Percentiles rank a stretch among this genome's conserved stretches.
Conservation (phyloP, 768 basidiomycete species). For the Boletus coccyginus region DNA sequence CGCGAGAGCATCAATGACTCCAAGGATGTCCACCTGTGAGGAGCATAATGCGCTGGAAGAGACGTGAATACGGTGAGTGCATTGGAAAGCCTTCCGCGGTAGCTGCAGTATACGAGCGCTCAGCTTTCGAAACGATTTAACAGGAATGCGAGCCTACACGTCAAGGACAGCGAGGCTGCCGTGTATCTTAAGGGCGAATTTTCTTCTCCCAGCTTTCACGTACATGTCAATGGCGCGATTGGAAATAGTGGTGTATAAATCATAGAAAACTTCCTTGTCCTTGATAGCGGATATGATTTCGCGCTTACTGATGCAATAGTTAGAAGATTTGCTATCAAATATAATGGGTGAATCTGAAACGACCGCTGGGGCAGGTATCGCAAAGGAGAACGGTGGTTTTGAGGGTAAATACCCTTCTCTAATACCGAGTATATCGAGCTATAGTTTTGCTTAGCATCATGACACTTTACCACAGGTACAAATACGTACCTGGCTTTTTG, state of each 20-base stretch:
- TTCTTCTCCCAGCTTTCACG: conserved; percentile 75
- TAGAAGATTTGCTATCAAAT: conserved; percentile 23
- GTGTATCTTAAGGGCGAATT: conserved; percentile 84
- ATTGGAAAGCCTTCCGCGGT: conserved; percentile 58
- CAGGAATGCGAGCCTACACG: conserved; percentile 52
- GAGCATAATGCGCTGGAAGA: conserved; percentile 83
- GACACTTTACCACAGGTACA: not conserved
- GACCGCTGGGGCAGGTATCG: conserved; percentile 24
- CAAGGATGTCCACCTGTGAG: conserved; percentile 76
- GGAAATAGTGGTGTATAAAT: conserved; percentile 69
- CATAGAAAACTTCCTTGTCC: conserved; percentile 64
- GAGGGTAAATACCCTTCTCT: conserved; percentile 67
- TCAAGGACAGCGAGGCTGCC: conserved; percentile 87
- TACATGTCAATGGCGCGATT: conserved; percentile 86
- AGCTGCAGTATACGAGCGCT: conserved; percentile 40
- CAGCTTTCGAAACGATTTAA: conserved; percentile 2
- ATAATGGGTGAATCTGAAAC: conserved; percentile 13
- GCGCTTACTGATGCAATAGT: conserved; percentile 48
- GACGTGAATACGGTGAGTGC: conserved; percentile 74
- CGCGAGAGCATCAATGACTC: conserved; percentile 77
- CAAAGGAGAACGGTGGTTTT: conserved; percentile 68
- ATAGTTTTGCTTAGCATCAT: conserved; percentile 3
- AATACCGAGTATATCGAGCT: conserved; percentile 89
- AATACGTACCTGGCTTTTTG: conserved; percentile 70
- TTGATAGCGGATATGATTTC: conserved; percentile 59